Base-by-base conservation (phyloP, 176 grass and related monocot species). In the Guadua angustifolia region DNA sequence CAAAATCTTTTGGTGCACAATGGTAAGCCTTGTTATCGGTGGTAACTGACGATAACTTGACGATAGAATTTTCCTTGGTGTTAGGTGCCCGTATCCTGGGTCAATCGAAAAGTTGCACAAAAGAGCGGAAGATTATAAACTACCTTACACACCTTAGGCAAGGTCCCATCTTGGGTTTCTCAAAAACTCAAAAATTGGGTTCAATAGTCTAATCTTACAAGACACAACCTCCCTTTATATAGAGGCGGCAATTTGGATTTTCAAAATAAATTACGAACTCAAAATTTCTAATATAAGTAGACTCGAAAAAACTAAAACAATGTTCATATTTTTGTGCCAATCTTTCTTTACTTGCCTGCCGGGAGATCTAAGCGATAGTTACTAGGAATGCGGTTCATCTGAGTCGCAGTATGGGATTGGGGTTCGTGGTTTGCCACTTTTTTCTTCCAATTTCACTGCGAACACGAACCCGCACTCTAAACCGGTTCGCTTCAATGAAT, bases 191-290 rank as follows among this genome's bases (percentile, higher is more conserved):
- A 11, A 67, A 57, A 33, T 14, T 6, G 9, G 76, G 14, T 73
- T 47, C 2, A 0, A n/a, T 71, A 46, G 57, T 78, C 42, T 26
- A 62, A 79, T 79, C 43, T 78, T 49, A 79, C 26, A 66, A 66
- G 9, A 65, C 49, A 64, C 18, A 12, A 82, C 25, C 5, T 82
- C 42, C 43, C 12, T 60, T 72, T 59, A 26, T n/a, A 58, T 33
- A 72, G 43, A 47, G 24, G 43, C 60, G 12, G 26, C 47, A 46
- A 32, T 69, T 66, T 33, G 2, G 18, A 75, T 25, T 25, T 84
- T 61, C 0, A n/a, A 42, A 80, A 89, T 69, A 51, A 84, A 74
- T 47, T 73, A 59, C 42, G 22, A 67, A 58, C 8, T 26, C n/a
- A 12, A 38, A 81, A 79, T 58, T 58, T 58, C 21, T 5, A 57